Evolutionary conservation across 352 stramenopile species (phyloP), one percentile per base, ranked within the genome.

Genomic region (Globisporangium polare): DNA sequence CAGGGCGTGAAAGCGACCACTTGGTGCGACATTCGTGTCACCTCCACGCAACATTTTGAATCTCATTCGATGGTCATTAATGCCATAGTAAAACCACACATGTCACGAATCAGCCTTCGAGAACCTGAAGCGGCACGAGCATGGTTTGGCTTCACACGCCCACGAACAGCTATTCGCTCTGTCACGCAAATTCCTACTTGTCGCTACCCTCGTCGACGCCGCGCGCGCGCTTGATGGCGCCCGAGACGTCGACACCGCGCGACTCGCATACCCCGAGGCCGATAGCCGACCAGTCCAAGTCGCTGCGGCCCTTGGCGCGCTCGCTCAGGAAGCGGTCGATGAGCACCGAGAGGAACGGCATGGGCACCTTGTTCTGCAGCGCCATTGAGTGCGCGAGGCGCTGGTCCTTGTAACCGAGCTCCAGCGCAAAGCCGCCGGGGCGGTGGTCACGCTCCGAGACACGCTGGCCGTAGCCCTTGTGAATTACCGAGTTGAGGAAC

Each of bases 211-310:
- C 57, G 4, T 13, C 22, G 20, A 26, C 6, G 33, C 58, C 58
- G 13, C 75, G 68, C 22, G 75, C 67, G 1, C 64, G 66, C 39
- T 71, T 53, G 45, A 85, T 66, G 15, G 73, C 73, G 2, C 61
- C 60, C 15, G 73, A 72, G 18, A 88, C 75, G 47, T 92, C 73
- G 22, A 90, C 74, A 2, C 84, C 84, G 18, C 71, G 75, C 2
- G 84, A 79, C 41, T 87, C 78, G 47, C 68, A 83, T 10, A 82
- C 76, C 0, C 72, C 73, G 7, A 94, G 71, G 3, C 77, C 80
- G 47, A 94, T 87, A 2, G 81, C 85, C 4, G 75, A 89, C 85
- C 84, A 94, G 60, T 94, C 85, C 13, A 94, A 59, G 27, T 88
- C 77, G 41, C 66, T 76, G 31, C 83, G 71, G 27, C 78, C 83